These are phyloP conservation scores for Quercus robur DNA, from an alignment of 306 rosid species.

Conservation along the genomic window DNA sequence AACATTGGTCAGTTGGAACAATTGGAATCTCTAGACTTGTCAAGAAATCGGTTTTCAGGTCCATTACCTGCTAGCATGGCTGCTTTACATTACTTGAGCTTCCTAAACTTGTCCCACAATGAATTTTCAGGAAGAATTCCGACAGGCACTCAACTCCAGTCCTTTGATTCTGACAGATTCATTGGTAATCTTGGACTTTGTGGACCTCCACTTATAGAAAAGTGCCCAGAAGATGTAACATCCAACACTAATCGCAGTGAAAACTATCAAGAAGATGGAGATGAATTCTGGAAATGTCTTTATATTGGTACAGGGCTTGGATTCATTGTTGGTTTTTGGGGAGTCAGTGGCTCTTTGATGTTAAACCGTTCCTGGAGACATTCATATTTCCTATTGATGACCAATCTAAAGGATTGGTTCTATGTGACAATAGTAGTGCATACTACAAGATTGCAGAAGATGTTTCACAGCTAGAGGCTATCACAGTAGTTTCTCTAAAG, in stretches of 20 bases:
- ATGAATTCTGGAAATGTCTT: background rate
- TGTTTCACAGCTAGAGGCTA: background rate
- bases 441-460: background rate
- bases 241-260: background rate
- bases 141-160: constrained; percentile 10
- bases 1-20: constrained; percentile 1
- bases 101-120: constrained; percentile 21
- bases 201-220: constrained; percentile 16
- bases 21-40: constrained; percentile 29
- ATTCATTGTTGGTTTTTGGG: constrained; percentile 32
- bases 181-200: constrained; percentile 24
- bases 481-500: too few relatives aligned
- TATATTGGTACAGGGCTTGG: constrained; percentile 20
- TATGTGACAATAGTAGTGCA: background rate
- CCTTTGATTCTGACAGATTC: background rate
- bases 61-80: constrained; percentile 11
- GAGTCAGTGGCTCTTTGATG: constrained; percentile 4
- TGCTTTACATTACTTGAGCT: background rate
- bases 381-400: constrained; percentile 7
- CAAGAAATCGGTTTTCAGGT: constrained; percentile 20
- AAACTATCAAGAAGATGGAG: background rate
- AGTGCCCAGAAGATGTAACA: constrained; percentile 10
- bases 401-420: background rate
- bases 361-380: constrained; percentile 21
- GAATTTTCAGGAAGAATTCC: constrained; percentile 24